Evolutionary conservation across 2,329 filamentous ascomycete genomes (phyloP), one percentile per base, ranked within the genome.

Genomic region (Neonectria sp.): DNA sequence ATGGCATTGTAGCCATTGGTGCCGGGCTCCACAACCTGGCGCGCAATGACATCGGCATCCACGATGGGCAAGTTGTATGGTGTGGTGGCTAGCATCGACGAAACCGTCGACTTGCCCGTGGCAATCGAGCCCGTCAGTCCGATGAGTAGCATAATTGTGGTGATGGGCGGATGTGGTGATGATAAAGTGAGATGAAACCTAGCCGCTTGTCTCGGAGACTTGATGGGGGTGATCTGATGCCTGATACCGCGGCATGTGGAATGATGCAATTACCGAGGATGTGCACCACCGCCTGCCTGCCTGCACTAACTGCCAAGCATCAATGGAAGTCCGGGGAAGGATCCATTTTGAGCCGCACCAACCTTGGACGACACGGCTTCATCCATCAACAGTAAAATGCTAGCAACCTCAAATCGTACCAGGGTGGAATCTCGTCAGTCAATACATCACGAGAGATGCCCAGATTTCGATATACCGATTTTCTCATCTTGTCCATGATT

Each of bases 31-130:
- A 99, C 95, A 67, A 98, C 96, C 80, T 96, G 89, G 75, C 95
- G 95, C 55, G 96, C 95, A 68, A 98, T 88, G 63, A 97, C 83
- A 84, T 99, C 96, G 78, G 96, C 95, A 79, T 99, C 96, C 84
- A 99, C 92, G 74, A 99, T 88, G 76, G 96, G 95, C 68, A 99
- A 88, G 68, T 89, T 92, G 85, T 98, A 93, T 0, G 95, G 96
- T 6, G 93, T 86, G 5, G 89, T 86, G 57, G 92, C 90, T 75
- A 99, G 93, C 74, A 97, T 88, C 45, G 88, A 86, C 31, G 96
- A 97, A 62, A 98, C 95, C 72, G 95, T 99, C 52, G 95, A 97
- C 88, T 99, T 99, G 80, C 96, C 96, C 6, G 96, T 99, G 68
- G 96, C 96, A 79, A 99, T 98, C 68, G 95, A 97, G 79, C 96